These are phyloP conservation scores for Malassezia yamatoensis DNA, from an alignment of 1,284 basidiomycete genomes.

Conservation along the genomic window DNA sequence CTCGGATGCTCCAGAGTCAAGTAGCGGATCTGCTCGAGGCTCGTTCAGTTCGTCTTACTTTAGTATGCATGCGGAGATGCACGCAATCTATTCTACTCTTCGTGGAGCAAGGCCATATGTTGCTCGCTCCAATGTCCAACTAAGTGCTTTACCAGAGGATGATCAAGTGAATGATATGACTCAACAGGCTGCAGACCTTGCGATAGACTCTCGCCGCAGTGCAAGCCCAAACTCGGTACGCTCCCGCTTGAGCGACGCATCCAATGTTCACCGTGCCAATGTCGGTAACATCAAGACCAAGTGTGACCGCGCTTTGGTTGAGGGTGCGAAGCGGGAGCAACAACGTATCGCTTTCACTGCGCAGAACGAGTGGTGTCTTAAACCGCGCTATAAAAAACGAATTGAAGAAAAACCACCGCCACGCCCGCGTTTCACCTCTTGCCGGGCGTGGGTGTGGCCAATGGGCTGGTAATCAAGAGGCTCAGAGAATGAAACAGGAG, in stretches of 20 bases:
- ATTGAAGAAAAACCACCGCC: slow-evolving; percentile 20
- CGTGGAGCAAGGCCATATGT: slow-evolving; percentile 18
- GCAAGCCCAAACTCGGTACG: not conserved
- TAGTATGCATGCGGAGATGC: slow-evolving; percentile 24
- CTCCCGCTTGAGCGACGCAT: slow-evolving; percentile 20
- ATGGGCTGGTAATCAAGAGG: slow-evolving; percentile 12
- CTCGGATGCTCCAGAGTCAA: too few relatives aligned
- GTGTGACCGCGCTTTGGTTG: slow-evolving; percentile 18
- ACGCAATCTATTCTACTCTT: slow-evolving; percentile 15
- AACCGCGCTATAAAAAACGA: slow-evolving; percentile 22
- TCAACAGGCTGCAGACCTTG: not conserved
- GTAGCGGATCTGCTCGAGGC: too few relatives aligned
- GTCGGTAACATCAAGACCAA: slow-evolving; percentile 6
- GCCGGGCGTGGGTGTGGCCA: slow-evolving; percentile 2
- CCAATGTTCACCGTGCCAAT: slow-evolving; percentile 1
- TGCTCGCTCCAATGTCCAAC: slow-evolving; percentile 7
- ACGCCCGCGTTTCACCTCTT: slow-evolving; percentile 1
- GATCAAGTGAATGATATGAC: not conserved
- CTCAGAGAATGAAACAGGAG: slow-evolving; percentile 1
- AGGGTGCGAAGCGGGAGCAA: slow-evolving; percentile 23
- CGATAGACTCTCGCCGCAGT: not conserved
- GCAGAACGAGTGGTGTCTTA: slow-evolving; percentile 22
- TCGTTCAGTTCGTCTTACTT: slow-evolving; percentile 7
- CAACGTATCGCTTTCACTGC: slow-evolving; percentile 18
- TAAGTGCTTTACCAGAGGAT: slow-evolving; percentile 3